Base-by-base conservation (phyloP, 352 stramenopile genomes). In the Pythium phragmiticola region DNA sequence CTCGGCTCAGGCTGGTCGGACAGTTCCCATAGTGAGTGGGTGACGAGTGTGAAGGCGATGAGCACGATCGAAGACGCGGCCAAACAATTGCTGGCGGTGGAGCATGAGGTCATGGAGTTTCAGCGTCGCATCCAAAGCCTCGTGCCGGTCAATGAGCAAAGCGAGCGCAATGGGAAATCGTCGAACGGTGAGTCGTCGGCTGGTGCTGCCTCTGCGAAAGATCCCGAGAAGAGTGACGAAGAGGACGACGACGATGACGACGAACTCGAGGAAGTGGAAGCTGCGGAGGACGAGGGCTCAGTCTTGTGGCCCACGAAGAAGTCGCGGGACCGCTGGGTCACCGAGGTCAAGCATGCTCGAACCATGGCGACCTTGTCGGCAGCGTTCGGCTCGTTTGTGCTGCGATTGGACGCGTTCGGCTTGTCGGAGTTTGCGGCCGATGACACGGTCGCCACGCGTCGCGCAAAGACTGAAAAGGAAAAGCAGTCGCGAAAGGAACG, bases 201-300 rank as follows among this genome's bases (percentile, higher is more conserved):
- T 17, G 33, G 3, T 37, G 34, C 30, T 19, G 19, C 57, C 11
- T 39, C n/a, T 48, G 43, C 21, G 7, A 69, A 70, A 17, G 75
- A 89, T 21, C 63, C 88, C 9, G 77, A 88, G n/a, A 87, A 84
- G 56, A 83, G 72, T 46, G 81, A 91, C 16, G 77, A 89, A 17
- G 82, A 93, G 45, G 78, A 89, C 2, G 82, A 75, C 14, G 70
- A 77, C n/a, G 73, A 94, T 19, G 84, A 94, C 1, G 87, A 94
- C 17, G 87, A 95, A 37, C 76, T 92, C 14, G 72, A 88, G 9
- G 60, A 76, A 5, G 69, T 84, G 16, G 86, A 92, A 30, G 61
- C 62, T 19, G 54, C 78, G 17, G 72, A 67, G 0, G 83, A 95
- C n/a, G 81, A 90, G 37, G 79, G 74, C 0, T 68, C 77, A 4